phyloP scores from a whole-genome alignment of 768 basidiomycete genomes.

The Tremella mesenterica region DNA sequence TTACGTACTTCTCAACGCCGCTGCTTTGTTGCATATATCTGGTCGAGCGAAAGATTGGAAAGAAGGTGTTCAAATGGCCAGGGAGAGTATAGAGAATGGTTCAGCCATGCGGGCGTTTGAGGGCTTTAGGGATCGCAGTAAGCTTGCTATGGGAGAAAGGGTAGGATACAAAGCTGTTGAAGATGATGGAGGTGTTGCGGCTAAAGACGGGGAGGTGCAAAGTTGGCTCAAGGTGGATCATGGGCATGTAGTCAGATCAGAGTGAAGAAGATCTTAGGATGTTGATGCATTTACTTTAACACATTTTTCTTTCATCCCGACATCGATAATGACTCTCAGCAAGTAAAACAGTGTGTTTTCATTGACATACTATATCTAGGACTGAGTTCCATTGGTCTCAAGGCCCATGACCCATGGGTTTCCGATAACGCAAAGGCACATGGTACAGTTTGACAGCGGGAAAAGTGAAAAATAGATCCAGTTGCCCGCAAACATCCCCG shows the following conservation, averaged over 20 bases:
- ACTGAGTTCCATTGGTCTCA: too few relatives aligned
- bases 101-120: conserved; percentile 47
- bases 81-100: conserved; percentile 47
- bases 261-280: too few relatives aligned
- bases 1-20: conserved; percentile 84
- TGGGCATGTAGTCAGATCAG: neutral
- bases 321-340: too few relatives aligned
- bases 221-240: conserved; percentile 28
- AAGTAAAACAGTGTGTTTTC: too few relatives aligned
- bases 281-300: too few relatives aligned
- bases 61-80: conserved; percentile 63
- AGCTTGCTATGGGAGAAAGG: conserved; percentile 39
- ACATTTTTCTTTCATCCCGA: too few relatives aligned
- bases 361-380: too few relatives aligned
- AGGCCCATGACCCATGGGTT: too few relatives aligned
- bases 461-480: too few relatives aligned
- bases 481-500: too few relatives aligned
- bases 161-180: conserved; percentile 25
- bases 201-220: conserved; percentile 42
- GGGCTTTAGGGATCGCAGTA: conserved; percentile 44
- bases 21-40: conserved; percentile 76
- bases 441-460: too few relatives aligned
- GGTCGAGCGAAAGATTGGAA: conserved; percentile 62
- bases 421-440: too few relatives aligned
- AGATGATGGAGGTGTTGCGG: conserved; percentile 45